A percentile compares a stretch with the other conserved stretches of the same genome.
These are phyloP conservation scores for Pichia exigua DNA, from an alignment of 805 yeast genomes.

Conservation along the genomic window DNA sequence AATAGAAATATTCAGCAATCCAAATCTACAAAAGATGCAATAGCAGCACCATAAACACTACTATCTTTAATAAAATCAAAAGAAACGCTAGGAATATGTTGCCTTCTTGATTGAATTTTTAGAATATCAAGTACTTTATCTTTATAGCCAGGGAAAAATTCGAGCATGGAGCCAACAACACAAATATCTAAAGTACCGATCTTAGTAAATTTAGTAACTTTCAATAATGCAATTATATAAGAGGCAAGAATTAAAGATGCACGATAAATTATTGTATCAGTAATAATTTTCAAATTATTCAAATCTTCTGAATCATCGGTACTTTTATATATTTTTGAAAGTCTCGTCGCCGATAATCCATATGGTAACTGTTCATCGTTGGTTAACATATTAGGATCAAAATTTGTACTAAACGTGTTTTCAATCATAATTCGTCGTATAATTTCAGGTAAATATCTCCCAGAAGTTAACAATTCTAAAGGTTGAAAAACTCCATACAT, in stretches of 20 bases:
- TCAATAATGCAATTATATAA: conserved; percentile 32
- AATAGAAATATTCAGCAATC: no score
- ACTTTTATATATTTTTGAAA: conserved; percentile 2
- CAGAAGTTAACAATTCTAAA: conserved; percentile 45
- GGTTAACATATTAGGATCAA: background rate
- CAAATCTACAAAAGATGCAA: conserved; percentile 1
- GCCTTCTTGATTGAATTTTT: background rate
- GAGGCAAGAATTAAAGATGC: conserved; percentile 38
- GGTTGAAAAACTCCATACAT: conserved; percentile 41
- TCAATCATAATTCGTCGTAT: conserved; percentile 26
- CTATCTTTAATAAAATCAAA: conserved; percentile 6
- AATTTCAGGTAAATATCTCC: conserved; percentile 50
- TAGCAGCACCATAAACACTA: conserved; percentile 9
- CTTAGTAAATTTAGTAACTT: conserved; percentile 15
- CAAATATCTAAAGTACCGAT: background rate
- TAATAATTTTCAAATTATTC: conserved; percentile 16
- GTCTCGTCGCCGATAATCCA: conserved; percentile 1
- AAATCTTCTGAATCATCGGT: conserved; percentile 4
- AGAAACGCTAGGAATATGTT: background rate
- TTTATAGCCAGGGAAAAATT: conserved; percentile 10
- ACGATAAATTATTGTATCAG: conserved; percentile 34
- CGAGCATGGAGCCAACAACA: conserved; percentile 13
- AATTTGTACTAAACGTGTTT: background rate
- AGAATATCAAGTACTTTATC: conserved; percentile 2
- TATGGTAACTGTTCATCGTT: background rate